Evolutionary conservation across 345 rosid species (phyloP), one percentile per base, ranked within the genome.

Genomic region (Ricinus communis): DNA sequence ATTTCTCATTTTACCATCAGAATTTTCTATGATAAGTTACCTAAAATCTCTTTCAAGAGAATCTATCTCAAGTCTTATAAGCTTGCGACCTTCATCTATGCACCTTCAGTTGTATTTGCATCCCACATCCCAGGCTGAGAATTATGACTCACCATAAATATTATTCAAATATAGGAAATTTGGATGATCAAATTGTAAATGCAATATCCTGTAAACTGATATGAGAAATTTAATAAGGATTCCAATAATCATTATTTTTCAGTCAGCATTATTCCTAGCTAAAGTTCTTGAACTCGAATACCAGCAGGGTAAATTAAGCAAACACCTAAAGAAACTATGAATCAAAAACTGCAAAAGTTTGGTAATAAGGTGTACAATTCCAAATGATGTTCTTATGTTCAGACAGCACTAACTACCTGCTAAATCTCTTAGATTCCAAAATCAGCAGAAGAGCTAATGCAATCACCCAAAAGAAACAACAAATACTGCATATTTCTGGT

Each of bases 251-350:
- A 24, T 56, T 30, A 27, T 13, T 36, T 0, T 28, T 30, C 15
- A 58, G 16, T 31, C 62, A 58, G 41, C 31, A 58, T 58, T 56
- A 53, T 14, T 54, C 30, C 15, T 27, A 4, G 62, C 62, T 28
- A 18, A 28, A 58, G 41, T 58, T 13, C 9, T 30, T 3, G 16
- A 41, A 28, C 10, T 5, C 8, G 8, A 43, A 36, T 60, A 18
- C 15, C 45, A 19, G 19, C 21, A 59, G 64, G 12, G n/a, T 59
- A 31, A 24, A 25, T n/a, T 45, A 28, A 8, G 55, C 36, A 60
- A 72, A 47, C 65, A 70, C 66, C 57, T 49, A 18, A 59, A 64
- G 65, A 38, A 56, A 31, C 40, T 43, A 27, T 5, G 13, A 58
- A 54, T 38, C 47, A 43, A 4, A 11, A 43, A 40, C 54, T 45